Percentiles rank a stretch among this genome's conserved stretches.
Conservation (phyloP, 306 rosid genomes). For the Cucurbita pepo region DNA sequence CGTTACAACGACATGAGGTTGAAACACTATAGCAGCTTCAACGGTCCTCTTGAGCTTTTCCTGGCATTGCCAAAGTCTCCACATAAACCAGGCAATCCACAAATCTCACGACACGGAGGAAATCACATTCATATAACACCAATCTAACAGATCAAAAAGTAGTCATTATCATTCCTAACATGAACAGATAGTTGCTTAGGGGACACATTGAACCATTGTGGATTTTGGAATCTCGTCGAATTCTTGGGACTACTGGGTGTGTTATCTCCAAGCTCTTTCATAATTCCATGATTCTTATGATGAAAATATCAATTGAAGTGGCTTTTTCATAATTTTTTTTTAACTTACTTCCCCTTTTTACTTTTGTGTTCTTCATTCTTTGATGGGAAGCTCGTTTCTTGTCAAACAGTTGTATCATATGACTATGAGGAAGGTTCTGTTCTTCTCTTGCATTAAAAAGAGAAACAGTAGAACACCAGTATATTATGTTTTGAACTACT, state of each 20-base stretch:
- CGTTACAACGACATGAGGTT: slow-evolving; percentile 72
- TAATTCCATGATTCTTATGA: not conserved
- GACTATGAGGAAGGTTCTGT: not conserved
- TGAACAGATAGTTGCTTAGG: not conserved
- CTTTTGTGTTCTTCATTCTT: not conserved
- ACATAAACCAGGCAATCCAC: not conserved
- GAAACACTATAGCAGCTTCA: slow-evolving; percentile 60
- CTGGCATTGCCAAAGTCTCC: slow-evolving; percentile 20
- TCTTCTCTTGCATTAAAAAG: not conserved
- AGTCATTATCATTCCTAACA: not conserved
- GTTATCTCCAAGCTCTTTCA: not conserved
- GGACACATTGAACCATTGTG: not conserved
- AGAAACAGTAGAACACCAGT: not conserved
- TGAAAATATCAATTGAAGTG: not conserved
- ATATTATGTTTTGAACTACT: slow-evolving; percentile 15
- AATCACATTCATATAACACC: not conserved
- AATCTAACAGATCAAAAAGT: not conserved
- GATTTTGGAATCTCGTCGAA: not conserved
- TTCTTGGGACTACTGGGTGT: not conserved
- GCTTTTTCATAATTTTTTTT: not conserved
- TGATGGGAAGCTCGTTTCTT: not conserved
- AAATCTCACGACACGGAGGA: not conserved
- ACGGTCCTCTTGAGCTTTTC: slow-evolving; percentile 54
- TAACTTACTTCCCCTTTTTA: not conserved
- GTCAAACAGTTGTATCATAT: not conserved